Conservation (phyloP, 805 yeast species). For the Pichia heedii region DNA sequence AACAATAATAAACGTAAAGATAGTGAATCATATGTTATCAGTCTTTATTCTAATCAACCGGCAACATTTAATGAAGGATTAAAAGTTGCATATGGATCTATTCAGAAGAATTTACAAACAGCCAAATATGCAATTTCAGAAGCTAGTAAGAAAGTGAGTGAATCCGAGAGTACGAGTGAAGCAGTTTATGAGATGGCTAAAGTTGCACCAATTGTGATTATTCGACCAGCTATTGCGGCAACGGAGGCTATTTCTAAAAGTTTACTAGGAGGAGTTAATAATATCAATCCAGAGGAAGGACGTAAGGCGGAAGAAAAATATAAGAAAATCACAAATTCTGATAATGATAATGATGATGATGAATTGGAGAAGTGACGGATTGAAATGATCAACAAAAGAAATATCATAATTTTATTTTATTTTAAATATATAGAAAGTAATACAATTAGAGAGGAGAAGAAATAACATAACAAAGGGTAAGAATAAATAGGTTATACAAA, state of each 20-base stretch:
- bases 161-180: conserved; percentile 55
- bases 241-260: conserved; percentile 83
- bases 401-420: no score
- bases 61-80: conserved; percentile 61
- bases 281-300: conserved; percentile 58
- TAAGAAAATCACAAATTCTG: conserved; percentile 22
- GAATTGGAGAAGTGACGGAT: no score
- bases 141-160: conserved; percentile 54
- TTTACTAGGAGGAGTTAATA: conserved; percentile 75
- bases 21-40: conserved; percentile 27
- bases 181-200: conserved; percentile 61
- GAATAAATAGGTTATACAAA: neutral
- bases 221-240: conserved; percentile 85
- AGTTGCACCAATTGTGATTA: conserved; percentile 71
- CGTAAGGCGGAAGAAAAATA: conserved; percentile 60
- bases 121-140: conserved; percentile 56
- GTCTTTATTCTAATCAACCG: conserved; percentile 84
- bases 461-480: neutral
- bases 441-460: neutral
- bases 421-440: neutral
- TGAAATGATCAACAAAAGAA: no score
- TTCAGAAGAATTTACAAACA: conserved; percentile 56
- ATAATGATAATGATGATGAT: neutral
- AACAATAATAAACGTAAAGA: conserved; percentile 23
- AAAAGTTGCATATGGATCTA: conserved; percentile 59